Conservation (phyloP, 148 eudicot species). For the Chenopodium formosanum region DNA sequence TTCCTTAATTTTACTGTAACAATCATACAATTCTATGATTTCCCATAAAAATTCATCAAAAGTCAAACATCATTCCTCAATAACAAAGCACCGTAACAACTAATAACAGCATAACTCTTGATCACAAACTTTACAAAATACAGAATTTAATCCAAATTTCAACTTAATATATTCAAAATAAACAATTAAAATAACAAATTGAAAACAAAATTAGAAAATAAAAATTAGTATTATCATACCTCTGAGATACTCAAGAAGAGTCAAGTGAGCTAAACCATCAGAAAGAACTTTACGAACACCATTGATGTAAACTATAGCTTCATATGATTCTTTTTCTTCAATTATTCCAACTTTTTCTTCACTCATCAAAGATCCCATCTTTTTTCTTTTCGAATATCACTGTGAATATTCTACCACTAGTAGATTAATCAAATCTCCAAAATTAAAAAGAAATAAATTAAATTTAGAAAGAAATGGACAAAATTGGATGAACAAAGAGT, state of each 20-base stretch:
- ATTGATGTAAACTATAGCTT: conserved; percentile 73
- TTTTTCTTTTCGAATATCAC: not conserved
- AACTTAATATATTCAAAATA: no score
- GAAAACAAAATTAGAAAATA: not conserved
- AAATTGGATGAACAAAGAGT: not conserved
- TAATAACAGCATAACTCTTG: no score
- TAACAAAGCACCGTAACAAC: not conserved
- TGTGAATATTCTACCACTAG: not conserved
- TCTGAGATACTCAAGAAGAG: conserved; percentile 93
- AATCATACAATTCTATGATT: no score
- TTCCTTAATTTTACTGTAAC: no score
- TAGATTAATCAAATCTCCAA: not conserved
- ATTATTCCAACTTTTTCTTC: conserved; percentile 40
- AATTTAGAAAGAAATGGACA: not conserved
- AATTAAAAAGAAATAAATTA: no score
- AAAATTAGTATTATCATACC: conserved; percentile 35
- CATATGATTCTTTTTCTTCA: conserved; percentile 41
- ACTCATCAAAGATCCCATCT: conserved; percentile 74
- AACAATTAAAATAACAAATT: not conserved
- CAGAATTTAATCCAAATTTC: not conserved
- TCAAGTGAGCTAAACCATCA: conserved; percentile 91
- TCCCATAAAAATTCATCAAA: no score
- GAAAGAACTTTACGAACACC: conserved; percentile 76
- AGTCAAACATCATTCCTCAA: not conserved
- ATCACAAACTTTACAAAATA: not conserved